These are phyloP conservation scores for Neurospora sp. DNA, from an alignment of 2,329 filamentous ascomycete species.

Conservation along the genomic window DNA sequence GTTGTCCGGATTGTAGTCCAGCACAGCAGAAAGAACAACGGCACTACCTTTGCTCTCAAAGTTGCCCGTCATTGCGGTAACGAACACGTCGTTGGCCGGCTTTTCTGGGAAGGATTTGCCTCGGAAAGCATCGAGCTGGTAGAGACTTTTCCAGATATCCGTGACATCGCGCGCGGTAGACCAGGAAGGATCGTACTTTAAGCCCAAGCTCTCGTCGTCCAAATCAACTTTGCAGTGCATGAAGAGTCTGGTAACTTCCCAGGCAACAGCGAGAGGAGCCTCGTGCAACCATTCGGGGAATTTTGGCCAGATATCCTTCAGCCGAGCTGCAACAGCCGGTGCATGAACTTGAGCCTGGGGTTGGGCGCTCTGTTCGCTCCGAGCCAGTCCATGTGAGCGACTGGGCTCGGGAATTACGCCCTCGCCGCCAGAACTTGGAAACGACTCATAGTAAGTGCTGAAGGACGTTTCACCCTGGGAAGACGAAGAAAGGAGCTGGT, in stretches of 20 bases:
- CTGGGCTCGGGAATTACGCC: neutral
- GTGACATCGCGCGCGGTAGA: conserved; percentile 26
- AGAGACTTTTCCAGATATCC: conserved; percentile 32
- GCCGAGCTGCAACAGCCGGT: conserved; percentile 9
- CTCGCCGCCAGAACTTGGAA: neutral
- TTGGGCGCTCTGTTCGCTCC: neutral
- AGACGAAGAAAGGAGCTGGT: neutral
- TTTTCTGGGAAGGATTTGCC: conserved; percentile 38
- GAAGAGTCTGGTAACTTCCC: conserved; percentile 42
- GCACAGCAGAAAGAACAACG: conserved; percentile 32
- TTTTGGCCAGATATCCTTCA: conserved; percentile 30
- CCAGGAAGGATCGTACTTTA: conserved; percentile 32
- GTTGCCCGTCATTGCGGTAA: conserved; percentile 25
- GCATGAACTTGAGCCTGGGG: neutral
- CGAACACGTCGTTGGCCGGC: conserved; percentile 36
- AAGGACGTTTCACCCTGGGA: neutral
- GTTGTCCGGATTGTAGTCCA: conserved; percentile 27
- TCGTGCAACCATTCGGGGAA: conserved; percentile 30
- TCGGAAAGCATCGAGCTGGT: conserved; percentile 28
- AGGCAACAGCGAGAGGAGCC: conserved; percentile 39
- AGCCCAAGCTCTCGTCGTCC: conserved; percentile 22
- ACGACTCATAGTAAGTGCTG: neutral
- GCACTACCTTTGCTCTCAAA: conserved; percentile 27
- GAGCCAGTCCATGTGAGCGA: neutral
- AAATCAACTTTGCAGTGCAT: conserved; percentile 34